Evolutionary conservation across 306 rosid genomes (phyloP).

Genomic region (Comarum palustre): DNA sequence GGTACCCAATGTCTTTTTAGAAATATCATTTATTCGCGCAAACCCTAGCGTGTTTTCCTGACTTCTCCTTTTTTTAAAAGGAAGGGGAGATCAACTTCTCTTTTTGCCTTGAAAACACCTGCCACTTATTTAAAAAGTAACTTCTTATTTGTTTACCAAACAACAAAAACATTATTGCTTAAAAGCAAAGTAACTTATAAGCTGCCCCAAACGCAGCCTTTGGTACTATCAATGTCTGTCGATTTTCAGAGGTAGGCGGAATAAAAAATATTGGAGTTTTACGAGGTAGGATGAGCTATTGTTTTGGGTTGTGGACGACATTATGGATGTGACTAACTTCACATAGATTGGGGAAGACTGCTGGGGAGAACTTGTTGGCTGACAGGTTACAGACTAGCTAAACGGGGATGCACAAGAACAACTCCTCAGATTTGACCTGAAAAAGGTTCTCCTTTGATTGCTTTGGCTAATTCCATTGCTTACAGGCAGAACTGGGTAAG

Average conservation of each 20-base stretch:
- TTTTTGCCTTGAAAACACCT: no score
- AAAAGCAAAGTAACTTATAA: no score
- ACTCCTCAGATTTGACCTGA: constrained; percentile 44
- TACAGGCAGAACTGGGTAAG: constrained; percentile 24
- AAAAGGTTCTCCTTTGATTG: constrained; percentile 50
- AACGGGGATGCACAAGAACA: constrained; percentile 46
- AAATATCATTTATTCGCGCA: no score
- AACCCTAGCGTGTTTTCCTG: no score
- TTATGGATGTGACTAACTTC: constrained; percentile 70
- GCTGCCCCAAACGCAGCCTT: no score
- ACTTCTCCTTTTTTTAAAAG: no score
- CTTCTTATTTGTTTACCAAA: no score
- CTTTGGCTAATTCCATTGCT: constrained; percentile 44
- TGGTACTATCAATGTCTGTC: neutral
- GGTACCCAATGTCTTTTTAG: no score
- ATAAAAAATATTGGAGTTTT: constrained; percentile 41
- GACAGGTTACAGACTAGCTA: constrained; percentile 47
- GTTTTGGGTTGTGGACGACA: constrained; percentile 77
- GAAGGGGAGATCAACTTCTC: no score
- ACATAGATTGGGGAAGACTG: constrained; percentile 65
- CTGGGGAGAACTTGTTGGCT: constrained; percentile 68
- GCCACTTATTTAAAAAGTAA: no score
- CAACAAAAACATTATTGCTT: no score
- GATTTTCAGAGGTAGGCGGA: constrained; percentile 57
- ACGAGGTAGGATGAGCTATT: constrained; percentile 57